Base-by-base conservation (phyloP, 108 stramenopile genomes). In the Cyclotella distinguenda region DNA sequence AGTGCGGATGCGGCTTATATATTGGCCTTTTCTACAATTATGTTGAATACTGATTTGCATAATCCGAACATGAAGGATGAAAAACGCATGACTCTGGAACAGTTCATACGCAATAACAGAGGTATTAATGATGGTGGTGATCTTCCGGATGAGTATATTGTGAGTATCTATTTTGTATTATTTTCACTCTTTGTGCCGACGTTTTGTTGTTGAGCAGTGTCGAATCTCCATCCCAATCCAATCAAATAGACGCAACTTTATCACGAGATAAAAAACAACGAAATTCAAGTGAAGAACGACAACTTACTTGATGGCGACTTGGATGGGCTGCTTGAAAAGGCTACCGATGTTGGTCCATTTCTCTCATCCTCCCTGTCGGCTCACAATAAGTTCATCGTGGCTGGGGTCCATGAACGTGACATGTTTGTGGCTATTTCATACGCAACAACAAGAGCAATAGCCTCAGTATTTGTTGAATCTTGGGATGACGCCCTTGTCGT, bases 1-100 rank as follows among this genome's bases (percentile, higher is more conserved):
- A 86, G 78, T 46, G 74, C 88, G 4, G 98, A 98, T 78, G 93
- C 95, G 30, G 95, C 87, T n/a, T 98, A 89, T 65, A 88, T 96
- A 7, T 73, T 98, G 57, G 73, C 88, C 40, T 98, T 97, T 79
- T 87, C 86, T 38, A 96, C 91, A 7, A 95, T 97, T 39, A 94
- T 98, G 93, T 83, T 96, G 12, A 93, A 95, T 59, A 96, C 95
- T 0, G 95, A 98, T 68, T 70, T 93, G 58, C 89, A 97, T 83
- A 95, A 94, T 59, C 86, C 89, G 22, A 85, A 69, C 51, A 94
- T 96, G 68, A 81, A 91, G 28, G 87, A 89, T n/a, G 78, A 86
- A 60, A 88, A 88, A 43, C 63, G 90, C 28, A 96, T 97, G 96
- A 95, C 93, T 23, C 62, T 88, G 11, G 88, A 95, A 21, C 91